These are phyloP conservation scores for Gnomoniopsis sp. DNA, from an alignment of 2,329 filamentous ascomycete genomes.

Conservation along the genomic window DNA sequence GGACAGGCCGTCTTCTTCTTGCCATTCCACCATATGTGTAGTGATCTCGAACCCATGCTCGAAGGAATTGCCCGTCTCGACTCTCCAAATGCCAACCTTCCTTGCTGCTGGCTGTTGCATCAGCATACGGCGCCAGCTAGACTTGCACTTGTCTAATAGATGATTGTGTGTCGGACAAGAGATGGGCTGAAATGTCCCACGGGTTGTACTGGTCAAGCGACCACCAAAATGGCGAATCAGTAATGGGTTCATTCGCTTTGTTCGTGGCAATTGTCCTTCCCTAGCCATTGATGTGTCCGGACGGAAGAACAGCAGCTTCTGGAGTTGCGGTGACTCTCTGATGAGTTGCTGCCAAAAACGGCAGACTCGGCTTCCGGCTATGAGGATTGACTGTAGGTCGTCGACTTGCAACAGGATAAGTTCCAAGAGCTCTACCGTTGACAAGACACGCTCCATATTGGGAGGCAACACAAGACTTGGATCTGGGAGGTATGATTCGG, in stretches of 20 bases:
- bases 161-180: not conserved
- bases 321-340: slow-evolving; percentile 2
- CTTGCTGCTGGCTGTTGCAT: slow-evolving; percentile 10
- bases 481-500: not conserved
- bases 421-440: slow-evolving; percentile 19
- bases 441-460: slow-evolving; percentile 8
- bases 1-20: not conserved
- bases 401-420: slow-evolving; percentile 20
- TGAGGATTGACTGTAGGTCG: slow-evolving; percentile 19
- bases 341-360: slow-evolving; percentile 12
- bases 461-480: no score
- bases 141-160: not conserved
- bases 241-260: slow-evolving; percentile 1
- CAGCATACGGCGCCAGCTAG: slow-evolving; percentile 14
- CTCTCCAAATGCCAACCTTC: slow-evolving; percentile 10
- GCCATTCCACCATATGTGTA: not conserved
- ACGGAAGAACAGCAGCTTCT: slow-evolving; percentile 7
- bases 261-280: not conserved
- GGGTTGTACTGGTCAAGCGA: not conserved
- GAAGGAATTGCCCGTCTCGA: not conserved
- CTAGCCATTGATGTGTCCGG: not conserved
- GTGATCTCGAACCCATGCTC: not conserved
- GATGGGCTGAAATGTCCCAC: not conserved
- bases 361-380: slow-evolving; percentile 19
- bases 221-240: not conserved